Percentiles rank a stretch among this genome's conserved stretches.
Conservation (phyloP, 2,329 filamentous ascomycete genomes). For the Talaromyces atroroseus region DNA sequence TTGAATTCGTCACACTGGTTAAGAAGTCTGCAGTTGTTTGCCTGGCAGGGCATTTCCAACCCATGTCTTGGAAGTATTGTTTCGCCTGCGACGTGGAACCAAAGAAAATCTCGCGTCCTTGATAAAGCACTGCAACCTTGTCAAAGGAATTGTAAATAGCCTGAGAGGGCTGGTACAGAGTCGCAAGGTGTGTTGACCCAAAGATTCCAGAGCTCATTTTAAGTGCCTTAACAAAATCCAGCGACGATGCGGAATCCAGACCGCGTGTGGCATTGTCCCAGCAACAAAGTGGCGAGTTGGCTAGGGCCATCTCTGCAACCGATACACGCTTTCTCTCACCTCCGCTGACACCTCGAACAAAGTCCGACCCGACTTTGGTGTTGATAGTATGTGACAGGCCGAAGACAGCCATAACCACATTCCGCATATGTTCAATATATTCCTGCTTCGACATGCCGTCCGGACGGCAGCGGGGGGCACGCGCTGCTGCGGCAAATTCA, state of each 20-base stretch:
- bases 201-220: too few species aligned
- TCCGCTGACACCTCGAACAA: conserved; percentile 60
- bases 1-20: background rate
- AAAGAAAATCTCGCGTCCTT: background rate
- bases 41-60: background rate
- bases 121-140: background rate
- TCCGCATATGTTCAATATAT: conserved; percentile 27
- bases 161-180: background rate
- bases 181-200: too few species aligned
- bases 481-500: conserved; percentile 60
- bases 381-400: conserved; percentile 49
- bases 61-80: background rate
- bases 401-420: conserved; percentile 28
- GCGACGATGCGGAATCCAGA: background rate
- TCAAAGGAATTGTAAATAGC: background rate
- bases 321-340: conserved; percentile 65
- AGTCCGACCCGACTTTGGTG: conserved; percentile 62
- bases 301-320: conserved; percentile 51
- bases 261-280: background rate
- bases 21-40: background rate
- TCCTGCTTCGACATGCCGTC: conserved; percentile 19
- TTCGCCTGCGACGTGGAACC: background rate
- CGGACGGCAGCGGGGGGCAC: conserved; percentile 25
- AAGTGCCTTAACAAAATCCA: too few species aligned
- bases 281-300: background rate